Base-by-base conservation (phyloP, 139 green algal genomes). In the Parachlorella kessleri region DNA sequence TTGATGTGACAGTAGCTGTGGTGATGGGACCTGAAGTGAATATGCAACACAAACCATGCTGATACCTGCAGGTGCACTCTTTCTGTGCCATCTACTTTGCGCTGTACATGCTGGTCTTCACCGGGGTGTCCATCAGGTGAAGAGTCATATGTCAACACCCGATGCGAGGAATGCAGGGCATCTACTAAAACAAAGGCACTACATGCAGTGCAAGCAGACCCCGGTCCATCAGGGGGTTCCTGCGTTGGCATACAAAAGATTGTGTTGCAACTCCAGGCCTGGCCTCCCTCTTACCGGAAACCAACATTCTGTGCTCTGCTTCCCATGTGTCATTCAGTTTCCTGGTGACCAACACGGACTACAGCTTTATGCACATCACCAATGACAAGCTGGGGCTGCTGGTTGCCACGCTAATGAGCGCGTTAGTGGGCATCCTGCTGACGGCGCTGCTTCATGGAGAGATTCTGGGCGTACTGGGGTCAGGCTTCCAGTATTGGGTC, bases 401-500 rank as follows among this genome's bases (percentile, higher is more conserved):
- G 36, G 75, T 80, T 6, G 75, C 66, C 66, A 75, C 69, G 28
- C 75, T 83, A 24, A 76, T 87, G 82, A 76, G 55, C 10, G 77
- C 82, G 28, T 73, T 87, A 30, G 82, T 77, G 28, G 82, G 76
- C 70, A 83, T 87, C 63, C 64, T 87, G 32, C 70, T 87, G 18
- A 83, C 82, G n/a, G 71, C 82, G 1, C 64, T 87, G 37, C 59
- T 87, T 42, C 82, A 87, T 63, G 82, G 82, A 38, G 82, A 87
- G 54, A 48, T 83, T 30, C 53, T 87, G 70, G 39, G 67, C 21
- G 64, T 87, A 3, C 23, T 87, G 14, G 73, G 82, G 55, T 70
- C 82, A 55, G 82, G 82, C 59, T 83, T 87, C 82, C 82, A 87
- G 65, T 87, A 87, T 71, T 87, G 82, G 82, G n/a, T 87, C 41